Conservation (phyloP, 208 protist genomes). For the Phytomonas francai region DNA sequence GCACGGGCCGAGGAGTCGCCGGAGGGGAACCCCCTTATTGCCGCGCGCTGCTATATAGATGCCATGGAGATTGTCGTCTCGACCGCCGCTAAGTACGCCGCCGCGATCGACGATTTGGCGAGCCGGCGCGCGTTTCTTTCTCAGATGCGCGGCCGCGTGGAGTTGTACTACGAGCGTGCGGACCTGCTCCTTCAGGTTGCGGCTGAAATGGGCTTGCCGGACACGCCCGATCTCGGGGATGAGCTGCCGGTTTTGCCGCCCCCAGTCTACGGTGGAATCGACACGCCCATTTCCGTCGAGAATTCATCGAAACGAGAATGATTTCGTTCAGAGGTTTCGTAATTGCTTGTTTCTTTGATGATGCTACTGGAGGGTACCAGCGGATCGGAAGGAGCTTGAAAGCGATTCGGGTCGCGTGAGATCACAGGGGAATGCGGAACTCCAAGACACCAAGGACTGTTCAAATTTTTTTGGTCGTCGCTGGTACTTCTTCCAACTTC, state of each 20-base stretch:
- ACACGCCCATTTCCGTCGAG: no score
- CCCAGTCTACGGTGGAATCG: no score
- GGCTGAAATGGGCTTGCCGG: slow-evolving; percentile 40
- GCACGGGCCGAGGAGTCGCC: slow-evolving; percentile 59
- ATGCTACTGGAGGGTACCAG: no score
- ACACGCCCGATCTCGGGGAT: slow-evolving; percentile 28
- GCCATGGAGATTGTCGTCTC: slow-evolving; percentile 68
- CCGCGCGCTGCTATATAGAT: slow-evolving; percentile 55
- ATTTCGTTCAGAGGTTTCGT: no score
- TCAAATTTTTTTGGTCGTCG: no score
- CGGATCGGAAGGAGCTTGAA: no score
- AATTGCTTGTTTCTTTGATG: no score
- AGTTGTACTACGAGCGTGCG: slow-evolving; percentile 64
- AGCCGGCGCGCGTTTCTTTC: slow-evolving; percentile 60
- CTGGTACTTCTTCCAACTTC: no score
- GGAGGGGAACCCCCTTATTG: slow-evolving; percentile 64
- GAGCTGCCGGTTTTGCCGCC: not conserved
- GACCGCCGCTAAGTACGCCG: slow-evolving; percentile 25
- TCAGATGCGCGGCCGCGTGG: slow-evolving; percentile 48
- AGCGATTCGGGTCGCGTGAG: no score
- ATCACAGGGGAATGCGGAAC: no score
- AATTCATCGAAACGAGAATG: no score
- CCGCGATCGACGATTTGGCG: slow-evolving; percentile 18
- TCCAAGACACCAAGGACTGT: no score
- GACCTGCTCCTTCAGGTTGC: slow-evolving; percentile 56